Evolutionary conservation across 129 eudicot genomes (phyloP).

Genomic region (Pittosporum tobira): DNA sequence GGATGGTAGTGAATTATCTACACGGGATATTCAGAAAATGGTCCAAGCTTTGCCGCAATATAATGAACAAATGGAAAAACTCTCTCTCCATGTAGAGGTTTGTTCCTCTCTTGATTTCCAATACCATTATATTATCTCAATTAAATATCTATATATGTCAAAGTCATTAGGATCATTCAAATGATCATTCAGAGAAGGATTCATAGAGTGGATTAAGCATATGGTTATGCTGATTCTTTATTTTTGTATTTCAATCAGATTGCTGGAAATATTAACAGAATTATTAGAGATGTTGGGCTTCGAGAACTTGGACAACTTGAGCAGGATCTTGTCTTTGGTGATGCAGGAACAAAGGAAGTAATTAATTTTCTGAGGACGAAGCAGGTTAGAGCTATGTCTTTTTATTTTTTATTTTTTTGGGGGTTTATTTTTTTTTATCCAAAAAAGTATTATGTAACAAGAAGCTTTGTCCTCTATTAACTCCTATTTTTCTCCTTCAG

Average conservation of each 20-base stretch:
- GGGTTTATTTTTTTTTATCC: too few relatives aligned
- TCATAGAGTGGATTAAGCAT: background rate
- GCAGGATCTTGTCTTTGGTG: constrained; percentile 98
- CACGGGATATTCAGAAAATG: constrained; percentile 93
- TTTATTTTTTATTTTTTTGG: too few relatives aligned
- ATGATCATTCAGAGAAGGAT: background rate
- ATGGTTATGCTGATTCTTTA: constrained; percentile 14
- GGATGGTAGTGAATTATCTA: constrained; percentile 77
- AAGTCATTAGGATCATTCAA: background rate
- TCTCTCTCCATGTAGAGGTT: constrained; percentile 88
- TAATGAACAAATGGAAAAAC: constrained; percentile 79
- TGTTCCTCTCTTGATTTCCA: constrained; percentile 14
- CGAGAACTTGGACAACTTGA: constrained; percentile 95
- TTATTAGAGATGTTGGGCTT: constrained; percentile 64
- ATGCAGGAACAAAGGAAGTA: constrained; percentile 90
- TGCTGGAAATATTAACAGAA: constrained; percentile 80
- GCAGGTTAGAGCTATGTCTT: too few relatives aligned
- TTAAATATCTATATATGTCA: background rate
- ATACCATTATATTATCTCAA: background rate
- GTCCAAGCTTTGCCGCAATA: constrained; percentile 96
- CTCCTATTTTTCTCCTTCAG: constrained; percentile 30
- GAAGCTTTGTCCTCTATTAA: constrained; percentile 9
- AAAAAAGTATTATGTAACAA: background rate
- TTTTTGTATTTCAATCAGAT: constrained; percentile 36
- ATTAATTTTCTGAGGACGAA: constrained; percentile 46